phyloP scores from a whole-genome alignment of 257 asterid species.

The Nicotiana knightiana region DNA sequence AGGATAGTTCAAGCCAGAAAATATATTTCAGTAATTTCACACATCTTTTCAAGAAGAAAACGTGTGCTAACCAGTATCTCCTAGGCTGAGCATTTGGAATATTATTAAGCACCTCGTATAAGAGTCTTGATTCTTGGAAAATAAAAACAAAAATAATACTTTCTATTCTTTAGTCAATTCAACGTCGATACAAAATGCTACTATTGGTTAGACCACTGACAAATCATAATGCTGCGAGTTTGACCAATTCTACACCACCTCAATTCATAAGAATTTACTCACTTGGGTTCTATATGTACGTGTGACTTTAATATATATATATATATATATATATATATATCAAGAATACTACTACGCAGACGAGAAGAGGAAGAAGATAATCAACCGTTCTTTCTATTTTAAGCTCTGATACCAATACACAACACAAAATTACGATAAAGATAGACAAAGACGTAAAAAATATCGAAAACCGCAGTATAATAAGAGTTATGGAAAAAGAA shows the following conservation, averaged over 20 bases:
- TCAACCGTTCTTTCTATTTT: too few relatives aligned
- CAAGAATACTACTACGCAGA: too few relatives aligned
- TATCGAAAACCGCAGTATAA: too few relatives aligned
- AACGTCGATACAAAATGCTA: neutral
- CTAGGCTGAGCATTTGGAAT: neutral
- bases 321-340: too few relatives aligned
- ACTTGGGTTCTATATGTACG: neutral
- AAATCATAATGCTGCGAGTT: neutral
- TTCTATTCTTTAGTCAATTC: neutral
- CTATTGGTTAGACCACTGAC: neutral
- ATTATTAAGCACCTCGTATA: neutral
- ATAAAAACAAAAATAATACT: neutral
- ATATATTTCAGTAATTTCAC: too few relatives aligned
- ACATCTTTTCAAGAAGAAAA: too few relatives aligned
- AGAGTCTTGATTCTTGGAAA: neutral
- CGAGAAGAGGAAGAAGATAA: too few relatives aligned
- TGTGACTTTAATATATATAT: neutral
- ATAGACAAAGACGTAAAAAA: too few relatives aligned
- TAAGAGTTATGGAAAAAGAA: too few relatives aligned
- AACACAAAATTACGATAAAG: too few relatives aligned
- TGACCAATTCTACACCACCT: neutral
- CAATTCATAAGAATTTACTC: neutral
- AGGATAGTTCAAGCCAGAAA: too few relatives aligned
- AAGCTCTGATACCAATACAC: too few relatives aligned
- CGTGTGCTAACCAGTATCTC: neutral